Evolutionary conservation across 2,329 filamentous ascomycete genomes (phyloP).

Genomic region (Diaporthe amygdali): DNA sequence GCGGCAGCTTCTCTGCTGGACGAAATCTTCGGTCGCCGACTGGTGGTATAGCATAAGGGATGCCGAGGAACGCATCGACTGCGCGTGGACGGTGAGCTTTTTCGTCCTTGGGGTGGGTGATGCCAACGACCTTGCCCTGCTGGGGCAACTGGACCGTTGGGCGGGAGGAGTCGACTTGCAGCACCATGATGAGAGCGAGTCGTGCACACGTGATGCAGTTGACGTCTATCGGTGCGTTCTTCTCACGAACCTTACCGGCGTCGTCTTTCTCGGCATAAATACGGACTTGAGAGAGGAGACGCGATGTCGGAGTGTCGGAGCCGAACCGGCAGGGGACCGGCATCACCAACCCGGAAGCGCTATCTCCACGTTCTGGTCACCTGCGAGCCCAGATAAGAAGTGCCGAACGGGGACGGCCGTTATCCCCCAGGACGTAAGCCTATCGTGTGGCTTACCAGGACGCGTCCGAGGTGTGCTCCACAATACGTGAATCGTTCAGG

Average conservation of each 20-base stretch:
- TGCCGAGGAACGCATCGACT: constrained; percentile 50
- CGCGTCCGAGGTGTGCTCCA: neutral
- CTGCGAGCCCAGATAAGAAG: neutral
- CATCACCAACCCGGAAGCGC: neutral
- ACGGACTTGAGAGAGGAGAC: neutral
- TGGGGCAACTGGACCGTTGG: constrained; percentile 15
- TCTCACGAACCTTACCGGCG: neutral
- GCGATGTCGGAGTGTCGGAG: constrained; percentile 13
- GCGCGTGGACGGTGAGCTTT: constrained; percentile 22
- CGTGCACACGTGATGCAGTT: neutral
- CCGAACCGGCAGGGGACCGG: constrained; percentile 15
- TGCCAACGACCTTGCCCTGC: constrained; percentile 32
- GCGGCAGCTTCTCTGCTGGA: constrained; percentile 36
- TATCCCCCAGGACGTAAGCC: neutral
- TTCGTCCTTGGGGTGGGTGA: constrained; percentile 13
- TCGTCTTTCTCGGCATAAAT: neutral
- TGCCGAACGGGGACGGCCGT: neutral
- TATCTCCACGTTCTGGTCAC: neutral
- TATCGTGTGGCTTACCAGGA: neutral
- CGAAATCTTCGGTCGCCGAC: constrained; percentile 51
- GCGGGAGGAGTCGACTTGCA: constrained; percentile 21
- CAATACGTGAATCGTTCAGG: constrained; percentile 2
- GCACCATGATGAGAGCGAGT: neutral
- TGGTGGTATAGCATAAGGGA: constrained; percentile 54
- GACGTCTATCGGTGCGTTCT: neutral